Base-by-base conservation (phyloP, 805 yeast genomes). In the Ogataea pilisensis region DNA sequence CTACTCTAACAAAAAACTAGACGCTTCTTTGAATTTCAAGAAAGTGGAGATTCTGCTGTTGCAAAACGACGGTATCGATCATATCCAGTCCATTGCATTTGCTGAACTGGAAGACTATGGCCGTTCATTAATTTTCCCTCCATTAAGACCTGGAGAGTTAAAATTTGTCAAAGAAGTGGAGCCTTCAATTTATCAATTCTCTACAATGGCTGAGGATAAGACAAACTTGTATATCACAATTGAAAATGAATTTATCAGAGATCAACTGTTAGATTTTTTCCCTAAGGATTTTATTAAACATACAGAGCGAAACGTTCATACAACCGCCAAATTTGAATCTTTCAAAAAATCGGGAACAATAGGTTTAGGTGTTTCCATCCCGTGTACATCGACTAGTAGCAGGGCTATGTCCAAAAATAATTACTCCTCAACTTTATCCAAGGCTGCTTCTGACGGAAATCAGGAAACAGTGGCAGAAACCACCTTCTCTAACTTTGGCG, bases 71-170 rank as follows among this genome's bases (percentile, higher is more conserved):
- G 27, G 40, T 20, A 22, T 35, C 2, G 27, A 39, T n/a, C 18
- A 27, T 4, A 16, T 41, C 16, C 24, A 35, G 14, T 41, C 49
- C 8, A 26, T 60, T 14, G 67, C 64, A 7, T 35, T 67, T 5
- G 53, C 64, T 12, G 49, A 57, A n/a, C 38, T 57, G 11, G 63
- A 64, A 26, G 54, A 55, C 7, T 43, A 49, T 27, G 59, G 58
- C 5, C 51, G 60, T 19, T 48, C 61, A 6, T 41, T 67, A 30
- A 26, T 67, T 24, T 67, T 68, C 38, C 65, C 69, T 7, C 63
- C 64, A 18, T 45, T 68, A 20, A 49, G 54, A 27, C 39, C 41
- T n/a, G 44, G 49, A 11, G 67, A 63, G 36, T 49, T 67, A 9
- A 42, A 26, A 11, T 48, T 59, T 39, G 29, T 34, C 17, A 43